Percentiles rank a stretch among this genome's conserved stretches.
phyloP scores from a whole-genome alignment of 164 flowering plant species.

The Platanus orientalis region DNA sequence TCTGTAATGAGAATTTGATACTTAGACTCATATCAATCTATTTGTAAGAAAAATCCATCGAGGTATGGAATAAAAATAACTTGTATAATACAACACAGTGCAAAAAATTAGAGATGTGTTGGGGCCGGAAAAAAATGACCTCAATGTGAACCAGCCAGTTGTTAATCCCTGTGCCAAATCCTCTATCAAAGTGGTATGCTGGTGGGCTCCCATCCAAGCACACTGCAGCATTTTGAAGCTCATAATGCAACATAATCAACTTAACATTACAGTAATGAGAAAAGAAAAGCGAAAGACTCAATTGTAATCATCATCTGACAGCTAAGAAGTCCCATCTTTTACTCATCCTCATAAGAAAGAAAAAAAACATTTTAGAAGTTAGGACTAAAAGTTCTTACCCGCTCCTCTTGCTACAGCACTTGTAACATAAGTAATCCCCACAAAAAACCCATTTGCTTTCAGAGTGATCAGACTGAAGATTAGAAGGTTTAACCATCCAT shows the following conservation, averaged over 20 bases:
- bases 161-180: conserved; percentile 50
- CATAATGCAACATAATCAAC: conserved; percentile 18
- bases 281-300: neutral
- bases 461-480: conserved; percentile 26
- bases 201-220: conserved; percentile 59
- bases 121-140: conserved; percentile 31
- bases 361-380: neutral
- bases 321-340: neutral
- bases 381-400: conserved; percentile 31
- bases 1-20: too few species aligned
- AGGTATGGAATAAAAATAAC: neutral
- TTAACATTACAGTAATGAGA: conserved; percentile 24
- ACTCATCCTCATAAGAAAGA: neutral
- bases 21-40: too few species aligned
- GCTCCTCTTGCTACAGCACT: conserved; percentile 76
- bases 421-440: conserved; percentile 48
- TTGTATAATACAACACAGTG: neutral
- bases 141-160: conserved; percentile 68
- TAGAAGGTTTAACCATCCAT: conserved; percentile 23
- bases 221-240: conserved; percentile 28
- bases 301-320: too few species aligned
- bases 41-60: neutral
- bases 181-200: conserved; percentile 49
- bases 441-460: conserved; percentile 34
- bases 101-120: neutral